These are phyloP conservation scores for Phytopythium delawarense DNA, from an alignment of 352 stramenopile species.

Conservation along the genomic window DNA sequence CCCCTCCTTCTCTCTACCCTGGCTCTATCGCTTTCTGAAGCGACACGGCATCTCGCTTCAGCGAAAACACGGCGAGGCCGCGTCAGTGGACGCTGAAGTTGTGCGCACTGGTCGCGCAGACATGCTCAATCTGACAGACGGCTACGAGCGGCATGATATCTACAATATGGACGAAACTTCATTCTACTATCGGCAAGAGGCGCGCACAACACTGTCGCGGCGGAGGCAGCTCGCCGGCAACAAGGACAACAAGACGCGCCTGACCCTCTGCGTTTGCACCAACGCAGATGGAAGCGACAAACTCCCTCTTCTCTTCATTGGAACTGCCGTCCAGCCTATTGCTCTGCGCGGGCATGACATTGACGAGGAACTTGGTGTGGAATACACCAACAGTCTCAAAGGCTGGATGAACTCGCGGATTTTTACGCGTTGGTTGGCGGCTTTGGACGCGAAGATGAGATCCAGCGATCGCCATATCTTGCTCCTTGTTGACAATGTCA, in stretches of 20 bases:
- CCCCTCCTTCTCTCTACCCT: neutral
- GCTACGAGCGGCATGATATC: constrained; percentile 1
- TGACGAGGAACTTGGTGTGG: neutral
- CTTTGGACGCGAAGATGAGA: neutral
- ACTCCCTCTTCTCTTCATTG: constrained; percentile 7
- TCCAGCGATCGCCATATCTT: neutral
- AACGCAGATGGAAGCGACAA: constrained; percentile 12
- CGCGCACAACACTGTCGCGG: constrained; percentile 2
- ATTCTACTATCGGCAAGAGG: constrained; percentile 11
- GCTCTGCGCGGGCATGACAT: constrained; percentile 1
- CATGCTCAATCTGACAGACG: neutral
- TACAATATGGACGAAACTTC: constrained; percentile 16
- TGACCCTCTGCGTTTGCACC: constrained; percentile 10
- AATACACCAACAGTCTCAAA: neutral
- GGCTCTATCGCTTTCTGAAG: neutral
- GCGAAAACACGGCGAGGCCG: constrained; percentile 2
- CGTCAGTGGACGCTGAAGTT: neutral
- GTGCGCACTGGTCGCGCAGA: neutral
- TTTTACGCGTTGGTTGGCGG: neutral
- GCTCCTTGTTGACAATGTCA: constrained; percentile 5
- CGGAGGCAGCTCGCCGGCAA: neutral
- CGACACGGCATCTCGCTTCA: neutral
- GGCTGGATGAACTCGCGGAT: constrained; percentile 5
- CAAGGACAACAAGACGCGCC: constrained; percentile 11
- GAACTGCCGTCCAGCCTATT: neutral